These are phyloP conservation scores for Nicotiana otophora DNA, from an alignment of 257 asterid species.

Conservation along the genomic window DNA sequence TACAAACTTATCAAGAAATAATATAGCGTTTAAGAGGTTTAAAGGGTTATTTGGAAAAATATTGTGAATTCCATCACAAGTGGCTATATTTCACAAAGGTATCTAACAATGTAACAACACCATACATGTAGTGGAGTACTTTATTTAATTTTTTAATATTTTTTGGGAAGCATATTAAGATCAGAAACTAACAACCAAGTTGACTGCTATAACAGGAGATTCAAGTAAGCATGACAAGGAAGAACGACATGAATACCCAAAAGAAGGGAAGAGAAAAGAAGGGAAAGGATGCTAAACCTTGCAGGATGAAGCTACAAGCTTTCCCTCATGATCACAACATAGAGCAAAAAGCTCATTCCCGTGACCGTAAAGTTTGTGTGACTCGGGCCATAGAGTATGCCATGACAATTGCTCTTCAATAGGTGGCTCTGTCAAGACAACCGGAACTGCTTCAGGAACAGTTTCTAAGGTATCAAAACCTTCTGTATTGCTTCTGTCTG, in stretches of 20 bases:
- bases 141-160: neutral
- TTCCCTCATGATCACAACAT: conserved; percentile 76
- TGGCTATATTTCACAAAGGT: neutral
- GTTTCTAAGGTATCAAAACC: conserved; percentile 78
- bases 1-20: neutral
- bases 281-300: conserved; percentile 43
- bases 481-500: conserved; percentile 43
- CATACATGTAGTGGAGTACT: neutral
- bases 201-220: neutral
- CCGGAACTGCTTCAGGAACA: conserved; percentile 92
- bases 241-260: neutral
- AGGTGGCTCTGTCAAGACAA: conserved; percentile 84
- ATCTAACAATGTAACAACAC: neutral
- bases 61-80: neutral
- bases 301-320: conserved; percentile 90
- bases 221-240: neutral
- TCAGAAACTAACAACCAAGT: neutral
- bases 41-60: neutral
- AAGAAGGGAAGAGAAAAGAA: neutral
- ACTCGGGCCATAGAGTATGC: conserved; percentile 94
- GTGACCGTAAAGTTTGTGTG: conserved; percentile 96
- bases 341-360: conserved; percentile 88
- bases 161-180: neutral
- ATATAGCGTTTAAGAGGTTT: neutral
- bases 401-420: conserved; percentile 89